Base-by-base conservation (phyloP, 2,329 filamentous ascomycete species). In the Botryosphaeria agaves region DNA sequence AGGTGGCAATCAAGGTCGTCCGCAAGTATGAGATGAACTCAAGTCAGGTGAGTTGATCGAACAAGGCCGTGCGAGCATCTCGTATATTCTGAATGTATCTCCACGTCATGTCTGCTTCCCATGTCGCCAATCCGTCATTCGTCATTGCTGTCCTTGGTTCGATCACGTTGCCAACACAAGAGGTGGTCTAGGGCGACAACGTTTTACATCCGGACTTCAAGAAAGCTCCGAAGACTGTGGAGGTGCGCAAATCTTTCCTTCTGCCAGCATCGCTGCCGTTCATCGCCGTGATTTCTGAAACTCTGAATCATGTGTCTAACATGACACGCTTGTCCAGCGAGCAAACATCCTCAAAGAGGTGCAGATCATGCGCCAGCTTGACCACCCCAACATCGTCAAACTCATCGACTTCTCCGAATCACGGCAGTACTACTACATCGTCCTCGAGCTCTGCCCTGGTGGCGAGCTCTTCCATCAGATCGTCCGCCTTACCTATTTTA, bases 21-120 rank as follows among this genome's bases (percentile, higher is more conserved):
- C 79, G 89, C 49, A 95, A 95, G 61, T 95, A 83, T 53, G 89
- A 98, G 59, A 94, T 98, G 82, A 95, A 93, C 60, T 85, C 76
- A 41, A 84, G 78, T 64, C 89, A 95, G 83, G 89, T 98, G 70
- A 71, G 84, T 77, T 38, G 25, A 14, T 16, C n/a, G n/a, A n/a
- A n/a, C n/a, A n/a, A n/a, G n/a, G n/a, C n/a, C n/a, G n/a, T n/a
- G n/a, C n/a, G n/a, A n/a, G n/a, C n/a, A n/a, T n/a, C n/a, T n/a
- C n/a, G n/a, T n/a, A n/a, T n/a, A n/a, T n/a, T n/a, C n/a, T n/a
- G n/a, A n/a, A n/a, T n/a, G n/a, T n/a, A n/a, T n/a, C n/a, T n/a
- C n/a, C n/a, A n/a, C n/a, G n/a, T n/a, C n/a, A n/a, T n/a, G n/a
- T n/a, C n/a, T n/a, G n/a, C n/a, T n/a, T n/a, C n/a, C n/a, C n/a